Base-by-base conservation (phyloP, 1,284 basidiomycete genomes). In the Volvariella surrecta region DNA sequence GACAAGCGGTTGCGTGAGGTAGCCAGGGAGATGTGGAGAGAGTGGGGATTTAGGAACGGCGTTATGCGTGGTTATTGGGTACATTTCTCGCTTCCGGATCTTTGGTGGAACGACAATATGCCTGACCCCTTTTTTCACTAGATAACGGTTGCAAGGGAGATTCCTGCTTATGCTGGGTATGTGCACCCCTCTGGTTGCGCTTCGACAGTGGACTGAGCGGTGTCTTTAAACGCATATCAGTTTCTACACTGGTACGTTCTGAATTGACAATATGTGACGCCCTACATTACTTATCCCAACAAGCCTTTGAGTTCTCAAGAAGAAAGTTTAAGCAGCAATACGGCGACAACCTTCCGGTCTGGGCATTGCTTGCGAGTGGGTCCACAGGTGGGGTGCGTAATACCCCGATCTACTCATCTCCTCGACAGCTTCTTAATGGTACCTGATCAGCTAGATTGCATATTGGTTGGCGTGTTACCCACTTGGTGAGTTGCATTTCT, bases 41-140 rank as follows among this genome's bases (percentile, higher is more conserved):
- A 88, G 45, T 90, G 83, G 71, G 94, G 95, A 0, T 80, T 97
- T 51, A 67, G 79, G 35, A 73, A 79, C 47, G 95, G 95, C 6
- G 76, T 98, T 42, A 96, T 98, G 93, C 71, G 95, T 24, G 95
- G 95, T 0, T 98, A 93, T 60, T 96, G 93, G 91, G 90, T 90
- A 48, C 40, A 74, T 54, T 34, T 39, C 20, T 13, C 28, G n/a
- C 4, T 9, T 28, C n/a, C 11, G 19, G 3, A 15, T 13, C 40
- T 21, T n/a, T n/a, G 16, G n/a, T 18, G 32, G 13, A 2, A 9
- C 7, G 19, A 31, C 35, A 15, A 8, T 40, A 31, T 31, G 9
- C 30, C 30, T 44, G 35, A 47, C 24, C 24, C 6, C 6, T 19
- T 37, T 7, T 40, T 6, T 38, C 18, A 32, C 7, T 52, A 92